Evolutionary conservation across 2,329 filamentous ascomycete species (phyloP).

Genomic region (Dothiorella sarmentorum): DNA sequence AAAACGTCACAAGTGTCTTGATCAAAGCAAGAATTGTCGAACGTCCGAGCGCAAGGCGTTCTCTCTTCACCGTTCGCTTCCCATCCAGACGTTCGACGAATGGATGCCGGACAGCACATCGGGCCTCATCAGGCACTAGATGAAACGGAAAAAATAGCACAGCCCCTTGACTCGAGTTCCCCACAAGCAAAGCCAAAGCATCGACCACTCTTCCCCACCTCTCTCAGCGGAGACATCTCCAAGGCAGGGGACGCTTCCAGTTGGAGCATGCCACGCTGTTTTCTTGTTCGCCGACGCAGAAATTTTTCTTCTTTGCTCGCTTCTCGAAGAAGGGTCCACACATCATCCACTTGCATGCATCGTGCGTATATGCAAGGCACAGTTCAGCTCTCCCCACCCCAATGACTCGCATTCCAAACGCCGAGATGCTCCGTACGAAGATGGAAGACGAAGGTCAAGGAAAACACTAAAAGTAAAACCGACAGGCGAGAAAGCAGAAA

Average conservation of each 20-base stretch:
- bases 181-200: no score
- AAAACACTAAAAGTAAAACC: not conserved
- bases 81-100: not conserved
- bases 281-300: no score
- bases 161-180: not conserved
- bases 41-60: not conserved
- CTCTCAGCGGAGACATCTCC: not conserved
- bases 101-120: conserved; percentile 10
- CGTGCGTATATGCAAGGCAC: conserved; percentile 10
- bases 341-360: no score
- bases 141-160: not conserved
- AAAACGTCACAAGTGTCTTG: no score
- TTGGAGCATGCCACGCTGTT: conserved; percentile 5
- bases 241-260: not conserved
- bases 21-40: not conserved
- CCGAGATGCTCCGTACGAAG: not conserved
- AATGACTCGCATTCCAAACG: not conserved
- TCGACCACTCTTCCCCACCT: not conserved
- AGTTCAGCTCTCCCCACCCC: not conserved
- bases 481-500: not conserved
- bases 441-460: not conserved
- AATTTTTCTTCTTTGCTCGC: no score
- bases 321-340: not conserved
- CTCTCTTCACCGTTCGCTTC: conserved; percentile 4
- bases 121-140: conserved; percentile 6